phyloP scores from a whole-genome alignment of 2,329 filamentous ascomycete genomes.

The Microsporum canis region DNA sequence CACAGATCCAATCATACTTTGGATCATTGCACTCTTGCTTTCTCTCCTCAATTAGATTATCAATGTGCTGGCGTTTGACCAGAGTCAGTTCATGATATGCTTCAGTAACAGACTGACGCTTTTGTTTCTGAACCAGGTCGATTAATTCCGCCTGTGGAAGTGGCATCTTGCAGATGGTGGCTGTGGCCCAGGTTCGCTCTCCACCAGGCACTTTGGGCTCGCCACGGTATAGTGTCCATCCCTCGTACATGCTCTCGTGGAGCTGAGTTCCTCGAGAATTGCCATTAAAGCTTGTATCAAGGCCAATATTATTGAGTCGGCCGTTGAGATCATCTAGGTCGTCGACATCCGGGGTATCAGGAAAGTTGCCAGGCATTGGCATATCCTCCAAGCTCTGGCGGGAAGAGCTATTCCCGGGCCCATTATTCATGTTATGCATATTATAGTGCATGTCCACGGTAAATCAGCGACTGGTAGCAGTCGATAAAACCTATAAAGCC shows the following conservation, averaged over 20 bases:
- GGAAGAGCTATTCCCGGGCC: neutral
- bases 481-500: neutral
- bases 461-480: neutral
- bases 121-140: constrained; percentile 23
- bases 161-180: constrained; percentile 22
- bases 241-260: constrained; percentile 18
- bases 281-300: constrained; percentile 5
- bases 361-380: neutral
- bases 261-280: constrained; percentile 3
- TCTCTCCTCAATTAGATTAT: constrained; percentile 26
- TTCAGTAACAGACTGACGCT: constrained; percentile 21
- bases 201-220: constrained; percentile 20
- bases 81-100: constrained; percentile 23
- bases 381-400: neutral
- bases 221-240: constrained; percentile 28
- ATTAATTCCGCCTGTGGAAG: constrained; percentile 24
- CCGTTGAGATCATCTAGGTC: constrained; percentile 8
- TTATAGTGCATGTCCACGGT: neutral
- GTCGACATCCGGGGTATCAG: constrained; percentile 1
- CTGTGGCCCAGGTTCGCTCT: constrained; percentile 23
- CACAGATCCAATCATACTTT: constrained; percentile 28
- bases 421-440: neutral
- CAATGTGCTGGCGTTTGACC: constrained; percentile 25
- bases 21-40: constrained; percentile 18
- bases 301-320: constrained; percentile 8